Evolutionary conservation across 371 early-diverging fungal genomes (phyloP), one percentile per base, ranked within the genome.

Genomic region (Mucor irregularis): DNA sequence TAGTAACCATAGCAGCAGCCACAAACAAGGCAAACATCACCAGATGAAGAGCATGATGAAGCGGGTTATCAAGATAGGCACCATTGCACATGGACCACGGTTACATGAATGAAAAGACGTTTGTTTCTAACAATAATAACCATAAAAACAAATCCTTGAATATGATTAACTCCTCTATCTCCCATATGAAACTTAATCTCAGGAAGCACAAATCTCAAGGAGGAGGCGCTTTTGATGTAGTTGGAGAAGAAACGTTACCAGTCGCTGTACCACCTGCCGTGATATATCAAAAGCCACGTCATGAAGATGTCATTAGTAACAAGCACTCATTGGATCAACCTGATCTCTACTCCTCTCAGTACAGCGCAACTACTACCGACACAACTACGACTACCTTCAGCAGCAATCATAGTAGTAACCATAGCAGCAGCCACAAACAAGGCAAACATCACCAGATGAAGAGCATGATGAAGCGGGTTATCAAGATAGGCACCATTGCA

Each of bases 11-110:
- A 56, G 35, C 9, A 38, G 35, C 24, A 47, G 26, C 6, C 44
- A 30, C 30, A 34, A 49, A 50, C 5, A 62, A 66, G 24, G 61
- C 55, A 24, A 65, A 24, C 38, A 50, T 5, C 24, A 68, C 21
- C 69, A 69, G 34, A 50, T 73, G 30, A 69, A 65, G 53, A 67
- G 61, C 13, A 69, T 73, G 63, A 69, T 73, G 68, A 61, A 64
- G 35, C 49, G 56, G 56, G 69, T 67, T 16, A 67, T 73, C 33
- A 73, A 73, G 48, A 69, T 68, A 44, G 62, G 66, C 25, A 29
- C 53, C 51, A 64, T 56, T 33, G 42, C 34, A 24, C 24, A 24
- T 24, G 4, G 10, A 42, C 9, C 19, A 42, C 24, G 5, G 5
- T 6, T 6, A 17, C 11, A 24, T 33, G 5, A 28, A 33, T 46